Evolutionary conservation across 108 stramenopile genomes (phyloP).

Genomic region (Skeletonema grethae): DNA sequence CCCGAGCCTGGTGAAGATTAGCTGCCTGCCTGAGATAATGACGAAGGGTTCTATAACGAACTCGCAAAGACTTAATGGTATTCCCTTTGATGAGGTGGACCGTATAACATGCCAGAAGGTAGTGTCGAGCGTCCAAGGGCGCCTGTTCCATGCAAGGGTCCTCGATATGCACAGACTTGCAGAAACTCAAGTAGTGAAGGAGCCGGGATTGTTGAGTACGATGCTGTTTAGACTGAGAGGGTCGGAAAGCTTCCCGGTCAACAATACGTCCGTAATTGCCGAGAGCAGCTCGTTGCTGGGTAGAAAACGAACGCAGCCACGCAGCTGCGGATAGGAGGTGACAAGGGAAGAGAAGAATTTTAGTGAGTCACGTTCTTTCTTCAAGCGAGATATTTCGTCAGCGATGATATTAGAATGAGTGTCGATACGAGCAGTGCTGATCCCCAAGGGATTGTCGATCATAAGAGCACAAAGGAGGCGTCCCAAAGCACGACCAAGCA

Average conservation of each 20-base stretch:
- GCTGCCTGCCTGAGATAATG: too few relatives aligned
- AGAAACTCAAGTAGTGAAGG: conserved; percentile 12
- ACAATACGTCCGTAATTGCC: conserved; percentile 10
- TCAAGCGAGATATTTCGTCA: conserved; percentile 17
- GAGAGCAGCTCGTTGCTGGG: conserved; percentile 12
- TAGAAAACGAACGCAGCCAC: conserved; percentile 9
- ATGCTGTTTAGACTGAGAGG: conserved; percentile 4
- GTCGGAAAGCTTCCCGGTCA: conserved; percentile 5
- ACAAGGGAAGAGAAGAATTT: neutral
- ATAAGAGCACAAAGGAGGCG: conserved; percentile 12
- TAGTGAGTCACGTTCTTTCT: neutral
- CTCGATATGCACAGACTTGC: neutral
- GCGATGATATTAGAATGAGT: conserved; percentile 11
- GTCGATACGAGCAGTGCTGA: neutral
- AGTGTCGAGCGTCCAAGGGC: conserved; percentile 1
- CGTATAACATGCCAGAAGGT: conserved; percentile 16
- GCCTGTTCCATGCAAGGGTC: neutral
- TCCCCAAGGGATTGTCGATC: conserved; percentile 16
- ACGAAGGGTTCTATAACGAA: too few relatives aligned
- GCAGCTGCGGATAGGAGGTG: neutral
- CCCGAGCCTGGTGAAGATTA: too few relatives aligned
- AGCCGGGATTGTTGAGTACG: conserved; percentile 8
- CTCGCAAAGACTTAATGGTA: too few relatives aligned
- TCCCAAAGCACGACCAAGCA: conserved; percentile 5
- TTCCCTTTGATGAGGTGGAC: conserved; percentile 3